phyloP scores from a whole-genome alignment of 2,329 filamentous ascomycete species.

The Fusarium phyllophilum region DNA sequence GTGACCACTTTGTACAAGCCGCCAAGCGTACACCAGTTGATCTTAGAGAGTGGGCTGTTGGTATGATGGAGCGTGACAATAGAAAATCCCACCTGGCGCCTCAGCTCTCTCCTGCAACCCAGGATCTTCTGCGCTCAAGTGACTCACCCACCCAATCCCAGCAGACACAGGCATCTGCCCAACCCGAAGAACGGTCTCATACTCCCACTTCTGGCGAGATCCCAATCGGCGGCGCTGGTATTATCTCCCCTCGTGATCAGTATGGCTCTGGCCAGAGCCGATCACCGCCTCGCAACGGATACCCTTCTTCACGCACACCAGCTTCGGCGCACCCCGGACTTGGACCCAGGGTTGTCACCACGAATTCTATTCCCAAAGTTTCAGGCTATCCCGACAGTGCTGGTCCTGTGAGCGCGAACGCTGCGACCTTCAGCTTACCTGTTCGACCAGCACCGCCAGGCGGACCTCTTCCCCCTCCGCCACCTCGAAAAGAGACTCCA shows the following conservation, averaged over 20 bases:
- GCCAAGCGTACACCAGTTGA: constrained; percentile 97
- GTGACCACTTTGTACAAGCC: constrained; percentile 93
- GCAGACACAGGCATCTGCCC: constrained; percentile 50
- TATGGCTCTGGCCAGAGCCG: constrained; percentile 57
- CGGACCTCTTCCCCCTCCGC: constrained; percentile 69
- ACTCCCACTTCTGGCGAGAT: constrained; percentile 80
- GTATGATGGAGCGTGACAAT: constrained; percentile 94
- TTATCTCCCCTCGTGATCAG: constrained; percentile 65
- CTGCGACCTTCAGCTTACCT: constrained; percentile 69
- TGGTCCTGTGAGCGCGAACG: constrained; percentile 56
- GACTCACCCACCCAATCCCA: constrained; percentile 65
- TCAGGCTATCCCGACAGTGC: constrained; percentile 51
- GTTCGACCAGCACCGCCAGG: constrained; percentile 70
- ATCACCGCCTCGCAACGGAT: constrained; percentile 63
- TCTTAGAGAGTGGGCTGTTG: constrained; percentile 90
- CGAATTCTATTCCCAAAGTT: constrained; percentile 64
- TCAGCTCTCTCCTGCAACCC: constrained; percentile 79
- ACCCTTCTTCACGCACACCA: constrained; percentile 56
- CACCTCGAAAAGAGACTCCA: constrained; percentile 65
- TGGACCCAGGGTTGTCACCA: constrained; percentile 61
- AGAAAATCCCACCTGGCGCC: constrained; percentile 93
- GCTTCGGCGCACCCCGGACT: constrained; percentile 60
- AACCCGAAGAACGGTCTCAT: constrained; percentile 57
- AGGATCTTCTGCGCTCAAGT: constrained; percentile 75
- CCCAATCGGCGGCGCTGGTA: constrained; percentile 68